Evolutionary conservation across 371 early-diverging fungal species (phyloP), one percentile per base, ranked within the genome.

Genomic region (Mortierella sp.): DNA sequence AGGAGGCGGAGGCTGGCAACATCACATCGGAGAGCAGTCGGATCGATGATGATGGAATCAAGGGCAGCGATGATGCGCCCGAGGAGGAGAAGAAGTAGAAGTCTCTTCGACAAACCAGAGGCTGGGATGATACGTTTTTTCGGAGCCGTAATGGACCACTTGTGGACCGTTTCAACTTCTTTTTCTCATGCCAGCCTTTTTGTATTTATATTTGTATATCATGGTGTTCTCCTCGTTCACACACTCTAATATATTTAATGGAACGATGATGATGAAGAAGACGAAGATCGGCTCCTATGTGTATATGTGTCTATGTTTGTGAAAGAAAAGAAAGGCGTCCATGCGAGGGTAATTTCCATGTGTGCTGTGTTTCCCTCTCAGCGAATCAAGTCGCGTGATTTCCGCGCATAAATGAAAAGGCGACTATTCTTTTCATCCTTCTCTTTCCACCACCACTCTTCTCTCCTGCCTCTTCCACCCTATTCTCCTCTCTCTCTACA

Each of bases 71-170:
- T 4, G 44, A 38, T 1, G n/a, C 10, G 32, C n/a, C 24, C 18
- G 3, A 51, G 2, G 73, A 70, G 44, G 55, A 54, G 70, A 35
- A 35, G n/a, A 49, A 49, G 74, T 29, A 68, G 38, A 65, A 48
- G 68, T 38, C 65, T 65, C 29, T 10, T 32, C 6, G 21, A 8
- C 21, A 65, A 35, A 35, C 21, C 35, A 65, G 38, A 38, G 77
- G 7, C 27, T 41, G 70, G 76, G 78, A 68, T 79, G 83, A 83
- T 83, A 83, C n/a, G 83, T 79, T 83, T 83, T 82, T 83, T 82
- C 32, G 65, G 76, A 63, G 72, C 14, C 43, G 27, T 11, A 12
- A 46, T 27, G 24, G 46, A 10, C 38, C 29, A 46, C 48, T 46
- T 29, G 71, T 46, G 35, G 32, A 11, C 32, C 32, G 43, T 72